A percentile compares a stretch with the other conserved stretches of the same genome.
These are phyloP conservation scores for Aquilaria agallochum DNA, from an alignment of 441 rosid genomes.

Conservation along the genomic window DNA sequence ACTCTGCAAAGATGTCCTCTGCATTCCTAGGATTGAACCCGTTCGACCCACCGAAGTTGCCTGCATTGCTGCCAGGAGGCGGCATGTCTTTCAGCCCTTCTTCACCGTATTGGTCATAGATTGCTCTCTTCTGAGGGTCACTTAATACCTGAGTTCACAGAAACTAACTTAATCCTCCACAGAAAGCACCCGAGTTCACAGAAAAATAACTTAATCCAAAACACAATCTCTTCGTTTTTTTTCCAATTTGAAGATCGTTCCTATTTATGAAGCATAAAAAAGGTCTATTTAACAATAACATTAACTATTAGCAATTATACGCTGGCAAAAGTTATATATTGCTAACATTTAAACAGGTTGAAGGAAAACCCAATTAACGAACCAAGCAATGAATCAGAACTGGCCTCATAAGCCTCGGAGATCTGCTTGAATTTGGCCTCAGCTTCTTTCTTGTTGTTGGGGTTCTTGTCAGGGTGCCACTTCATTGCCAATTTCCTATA, in stretches of 20 bases:
- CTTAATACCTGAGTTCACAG: slow-evolving; percentile 60
- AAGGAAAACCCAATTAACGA: no score
- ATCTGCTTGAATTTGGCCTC: slow-evolving; percentile 93
- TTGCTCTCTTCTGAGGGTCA: slow-evolving; percentile 75
- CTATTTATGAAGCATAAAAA: no score
- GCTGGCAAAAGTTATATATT: no score
- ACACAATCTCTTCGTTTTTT: neutral
- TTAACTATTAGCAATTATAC: no score
- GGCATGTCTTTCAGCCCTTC: slow-evolving; percentile 88
- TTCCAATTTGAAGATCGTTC: neutral
- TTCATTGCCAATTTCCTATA: slow-evolving; percentile 83
- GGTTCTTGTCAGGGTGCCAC: slow-evolving; percentile 98
- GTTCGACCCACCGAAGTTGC: slow-evolving; percentile 29
- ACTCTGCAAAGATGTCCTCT: slow-evolving; percentile 92
- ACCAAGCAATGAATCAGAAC: neutral
- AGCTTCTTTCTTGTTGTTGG: slow-evolving; percentile 72
- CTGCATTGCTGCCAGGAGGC: slow-evolving; percentile 46
- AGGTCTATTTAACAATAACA: no score
- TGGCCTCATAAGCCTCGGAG: slow-evolving; percentile 92
- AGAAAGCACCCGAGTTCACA: neutral
- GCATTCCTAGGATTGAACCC: slow-evolving; percentile 96
- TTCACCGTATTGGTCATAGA: slow-evolving; percentile 87
- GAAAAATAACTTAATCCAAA: neutral
- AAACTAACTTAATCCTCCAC: slow-evolving; percentile 2
- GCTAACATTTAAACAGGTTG: no score